Base-by-base conservation (phyloP, 2,329 filamentous ascomycete genomes). In the Talaromyces amestolkiae region DNA sequence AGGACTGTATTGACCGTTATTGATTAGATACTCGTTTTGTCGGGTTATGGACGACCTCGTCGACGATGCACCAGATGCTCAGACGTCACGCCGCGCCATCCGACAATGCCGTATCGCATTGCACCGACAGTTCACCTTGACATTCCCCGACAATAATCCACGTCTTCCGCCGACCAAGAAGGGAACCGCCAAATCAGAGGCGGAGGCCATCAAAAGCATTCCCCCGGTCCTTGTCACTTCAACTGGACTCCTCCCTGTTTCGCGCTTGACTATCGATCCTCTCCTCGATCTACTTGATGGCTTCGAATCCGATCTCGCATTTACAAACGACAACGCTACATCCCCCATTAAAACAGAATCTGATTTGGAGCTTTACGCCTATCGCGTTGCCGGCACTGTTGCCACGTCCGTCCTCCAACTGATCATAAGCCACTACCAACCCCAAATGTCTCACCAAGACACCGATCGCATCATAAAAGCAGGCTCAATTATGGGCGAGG, bases 41-140 rank as follows among this genome's bases (percentile, higher is more conserved):
- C 43, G 90, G 11, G 85, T 91, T 10, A 89, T 89, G 1, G 90
- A 92, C 72, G 89, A 92, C 70, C 79, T 92, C 4, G 84, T 92
- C 9, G 90, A 92, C 69, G 84, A 91, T 66, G 85, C 89, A 0
- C 70, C 77, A 1, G 81, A 51, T 83, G n/a, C n/a, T 41, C 31
- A 58, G 17, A 58, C 54, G 8, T 35, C 54, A 17, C 54, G 54
- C 17, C 54, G 54, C 54, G 54, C 54, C 31, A 58, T 41, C 33
- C 54, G 35, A 41, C 54, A 58, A 41, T 58, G 54, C 33, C 54
- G 54, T 3, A 41, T 58, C 6, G 54, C 54, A 24, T 22, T 58
- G 3, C 54, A 58, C 35, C 54, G 54, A 58, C 54, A 58, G 4
- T 58, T 58, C 54, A 58, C 54, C 7, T 41, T 58, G 54, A 58